These are phyloP conservation scores for Lachnellula suecica DNA, from an alignment of 2,329 filamentous ascomycete genomes.

Conservation along the genomic window DNA sequence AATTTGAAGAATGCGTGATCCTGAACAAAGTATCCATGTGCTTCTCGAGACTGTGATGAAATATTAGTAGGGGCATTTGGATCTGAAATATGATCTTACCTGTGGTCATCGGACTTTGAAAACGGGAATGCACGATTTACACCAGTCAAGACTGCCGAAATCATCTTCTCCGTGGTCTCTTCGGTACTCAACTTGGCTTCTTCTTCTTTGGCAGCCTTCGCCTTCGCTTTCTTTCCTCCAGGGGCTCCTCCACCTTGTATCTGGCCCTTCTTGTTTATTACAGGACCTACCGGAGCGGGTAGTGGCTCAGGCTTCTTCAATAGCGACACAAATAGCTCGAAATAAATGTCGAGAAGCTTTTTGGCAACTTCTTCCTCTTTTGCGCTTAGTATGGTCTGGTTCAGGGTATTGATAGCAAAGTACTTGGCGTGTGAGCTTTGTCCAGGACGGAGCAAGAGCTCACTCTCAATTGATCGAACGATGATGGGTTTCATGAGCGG, in stretches of 20 bases:
- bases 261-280: constrained; percentile 48
- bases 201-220: constrained; percentile 35
- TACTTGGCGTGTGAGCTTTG: constrained; percentile 90
- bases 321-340: constrained; percentile 80
- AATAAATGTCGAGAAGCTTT: constrained; percentile 86
- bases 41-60: constrained; percentile 78
- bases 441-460: constrained; percentile 81
- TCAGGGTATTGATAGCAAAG: constrained; percentile 93
- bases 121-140: constrained; percentile 97
- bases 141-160: constrained; percentile 87
- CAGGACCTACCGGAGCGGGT: constrained; percentile 37
- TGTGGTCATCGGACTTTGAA: constrained; percentile 74
- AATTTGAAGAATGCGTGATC: constrained; percentile 96
- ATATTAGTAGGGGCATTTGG: too few relatives aligned
- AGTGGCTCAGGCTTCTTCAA: constrained; percentile 58
- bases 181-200: constrained; percentile 37
- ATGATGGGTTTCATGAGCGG: constrained; percentile 93
- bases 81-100: constrained; percentile 56
- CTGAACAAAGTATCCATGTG: constrained; percentile 93
- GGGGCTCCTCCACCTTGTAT: constrained; percentile 53
- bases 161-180: constrained; percentile 78
- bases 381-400: constrained; percentile 88
- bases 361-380: constrained; percentile 82
- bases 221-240: constrained; percentile 50
- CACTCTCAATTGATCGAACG: constrained; percentile 80